Evolutionary conservation across 495 filamentous ascomycete species (phyloP), one percentile per base, ranked within the genome.

Genomic region (Bathelium albidoporum): DNA sequence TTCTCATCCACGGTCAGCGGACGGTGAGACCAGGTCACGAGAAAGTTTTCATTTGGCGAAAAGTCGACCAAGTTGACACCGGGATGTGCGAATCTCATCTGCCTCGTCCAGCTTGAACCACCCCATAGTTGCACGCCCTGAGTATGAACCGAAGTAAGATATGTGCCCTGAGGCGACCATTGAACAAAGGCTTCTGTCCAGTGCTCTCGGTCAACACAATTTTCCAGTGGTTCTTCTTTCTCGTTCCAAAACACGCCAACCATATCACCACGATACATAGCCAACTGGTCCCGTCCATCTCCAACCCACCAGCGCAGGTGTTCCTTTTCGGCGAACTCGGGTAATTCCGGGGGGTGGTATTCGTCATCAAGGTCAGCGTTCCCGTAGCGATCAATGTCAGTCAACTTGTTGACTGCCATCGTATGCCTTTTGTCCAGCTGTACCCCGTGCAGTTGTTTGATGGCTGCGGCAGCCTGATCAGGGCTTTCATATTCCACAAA

Each of bases 171-270:
- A 24, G 94, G 94, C 52, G 94, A 96, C 94, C 94, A 98, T 78
- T 95, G 90, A 36, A 97, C 87, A 72, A 97, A 97, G 41, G 87
- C 85, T 75, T 98, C 95, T 64, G 94, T 98, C 94, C 94, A 98
- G 78, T 93, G 87, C 71, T 83, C 82, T 63, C 94, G 87, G 69
- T 97, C 91, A 60, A 98, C 87, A 31, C 95, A 83, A 45, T 84
- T 83, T 77, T 97, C 94, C 16, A 94, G 91, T 0, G 80, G 71
- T 63, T 97, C 94, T 75, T 85, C 90, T 78, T 95, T 93, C 82
- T 90, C 94, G 78, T 97, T 97, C 93, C 91, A 97, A 80, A 90
- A 96, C 0, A 98, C 89, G 53, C 90, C 91, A 20, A 98, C 94
- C 62, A 86, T 85, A 49, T 97, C 94, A 63, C 84, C 85, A 43